Evolutionary conservation across 2,329 filamentous ascomycete species (phyloP), one percentile per base, ranked within the genome.

Genomic region (Fusarium domesticum): DNA sequence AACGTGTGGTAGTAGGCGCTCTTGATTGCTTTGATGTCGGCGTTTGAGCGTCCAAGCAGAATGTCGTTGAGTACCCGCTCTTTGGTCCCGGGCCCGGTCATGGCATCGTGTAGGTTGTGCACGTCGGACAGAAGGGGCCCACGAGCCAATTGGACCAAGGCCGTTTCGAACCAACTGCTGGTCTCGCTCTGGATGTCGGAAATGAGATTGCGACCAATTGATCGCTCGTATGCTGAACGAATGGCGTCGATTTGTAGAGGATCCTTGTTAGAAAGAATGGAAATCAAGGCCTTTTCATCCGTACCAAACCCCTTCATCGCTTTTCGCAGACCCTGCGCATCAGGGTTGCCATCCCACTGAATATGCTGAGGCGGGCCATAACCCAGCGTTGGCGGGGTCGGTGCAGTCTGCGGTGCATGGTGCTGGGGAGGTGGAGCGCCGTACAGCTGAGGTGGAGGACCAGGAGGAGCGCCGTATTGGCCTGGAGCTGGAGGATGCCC

Each of bases 281-380:
- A 71, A 51, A 95, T 91, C 14, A 97, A 71, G 0, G 78, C 67
- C 59, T 83, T 85, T 65, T 96, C 91, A 59, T 97, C 83, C 0
- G 91, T 96, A 25, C 91, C 92, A 50, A 96, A 88, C 0, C 90
- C 90, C 67, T 95, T 96, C 89, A 96, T 96, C 2, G 92, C 89
- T 56, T 78, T 78, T 41, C 89, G 81, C 17, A 95, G 72, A 4
- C 75, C 79, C 45, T 89, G 80, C 0, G 89, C 86, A 56, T 93
- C 83, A 11, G 73, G 70, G 3, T 71, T 75, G 37, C 81, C 84
- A 52, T 95, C 83, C 74, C 77, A 84, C 20, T 80, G 75, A 34
- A 88, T 85, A 35, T 80, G 72, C 59, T 87, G 85, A 11, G 81
- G 80, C 0, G 85, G 77, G 3, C 82, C 81, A 60, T 96, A 96